Evolutionary conservation across 345 rosid genomes (phyloP).

Genomic region (Rhodamnia rubescens): DNA sequence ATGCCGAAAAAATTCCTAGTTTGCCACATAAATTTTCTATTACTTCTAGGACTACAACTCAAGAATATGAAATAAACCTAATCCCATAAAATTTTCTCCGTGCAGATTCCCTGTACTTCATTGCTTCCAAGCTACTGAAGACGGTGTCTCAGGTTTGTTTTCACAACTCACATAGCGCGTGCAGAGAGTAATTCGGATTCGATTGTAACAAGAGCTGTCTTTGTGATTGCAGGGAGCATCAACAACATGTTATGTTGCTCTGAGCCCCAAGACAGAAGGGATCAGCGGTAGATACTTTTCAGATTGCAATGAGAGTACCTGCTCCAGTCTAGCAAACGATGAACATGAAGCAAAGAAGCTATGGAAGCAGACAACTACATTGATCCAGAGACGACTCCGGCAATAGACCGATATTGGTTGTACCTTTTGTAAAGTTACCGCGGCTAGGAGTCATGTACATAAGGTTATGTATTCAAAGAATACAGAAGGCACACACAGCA

Average conservation of each 20-base stretch:
- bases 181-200: not conserved
- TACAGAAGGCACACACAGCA: not conserved
- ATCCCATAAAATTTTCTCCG: not conserved
- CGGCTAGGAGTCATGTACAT: conserved; percentile 7
- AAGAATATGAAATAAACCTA: conserved; percentile 1
- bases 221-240: conserved; percentile 68
- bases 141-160: conserved; percentile 57
- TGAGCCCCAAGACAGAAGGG: conserved; percentile 53
- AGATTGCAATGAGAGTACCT: conserved; percentile 69
- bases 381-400: conserved; percentile 28
- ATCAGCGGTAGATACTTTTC: conserved; percentile 70
- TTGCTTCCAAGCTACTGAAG: conserved; percentile 84
- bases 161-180: not conserved
- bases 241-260: conserved; percentile 82
- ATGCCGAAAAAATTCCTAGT: not conserved
- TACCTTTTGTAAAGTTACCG: not conserved
- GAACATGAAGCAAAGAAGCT: conserved; percentile 51
- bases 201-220: not conserved
- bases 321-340: conserved; percentile 71
- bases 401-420: not conserved
- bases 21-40: not conserved
- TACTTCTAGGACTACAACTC: not conserved
- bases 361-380: conserved; percentile 43
- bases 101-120: conserved; percentile 86
- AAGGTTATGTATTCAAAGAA: not conserved